Conservation (phyloP, 1,284 basidiomycete genomes). For the Sporisorium iseilematis-ciliati region DNA sequence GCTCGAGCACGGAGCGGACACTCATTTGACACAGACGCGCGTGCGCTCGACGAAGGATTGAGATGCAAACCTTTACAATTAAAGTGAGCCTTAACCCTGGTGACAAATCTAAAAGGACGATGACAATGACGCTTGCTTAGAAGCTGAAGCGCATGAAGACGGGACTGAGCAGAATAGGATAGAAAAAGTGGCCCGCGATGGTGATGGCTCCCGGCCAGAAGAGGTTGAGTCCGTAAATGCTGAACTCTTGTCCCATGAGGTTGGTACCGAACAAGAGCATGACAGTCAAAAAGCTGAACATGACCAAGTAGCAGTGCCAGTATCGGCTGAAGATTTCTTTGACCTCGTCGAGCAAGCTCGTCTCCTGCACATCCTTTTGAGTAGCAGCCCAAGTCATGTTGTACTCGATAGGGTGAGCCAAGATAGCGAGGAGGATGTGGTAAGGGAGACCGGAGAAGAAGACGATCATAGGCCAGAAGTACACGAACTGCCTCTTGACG, state of each 20-base stretch:
- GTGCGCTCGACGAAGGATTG: background rate
- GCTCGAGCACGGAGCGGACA: no score
- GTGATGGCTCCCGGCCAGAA: slow-evolving; percentile 37
- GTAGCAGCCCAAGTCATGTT: slow-evolving; percentile 79
- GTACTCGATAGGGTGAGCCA: slow-evolving; percentile 85
- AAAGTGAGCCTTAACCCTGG: background rate
- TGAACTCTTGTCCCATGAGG: slow-evolving; percentile 76
- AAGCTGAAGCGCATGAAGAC: slow-evolving; percentile 57
- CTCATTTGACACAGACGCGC: no score
- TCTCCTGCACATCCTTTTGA: slow-evolving; percentile 49
- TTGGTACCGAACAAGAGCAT: slow-evolving; percentile 75
- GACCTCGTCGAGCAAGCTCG: slow-evolving; percentile 86
- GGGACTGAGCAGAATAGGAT: slow-evolving; percentile 49
- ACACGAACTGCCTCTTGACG: slow-evolving; percentile 78
- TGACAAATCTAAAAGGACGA: slow-evolving; percentile 1
- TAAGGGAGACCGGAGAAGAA: slow-evolving; percentile 42
- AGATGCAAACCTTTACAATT: background rate
- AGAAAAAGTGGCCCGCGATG: slow-evolving; percentile 39
- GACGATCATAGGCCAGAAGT: slow-evolving; percentile 76
- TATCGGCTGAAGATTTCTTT: slow-evolving; percentile 75
- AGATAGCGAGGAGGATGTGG: slow-evolving; percentile 77
- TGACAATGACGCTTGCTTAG: slow-evolving; percentile 18
- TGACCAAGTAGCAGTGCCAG: slow-evolving; percentile 71
- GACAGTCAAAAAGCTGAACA: slow-evolving; percentile 76
- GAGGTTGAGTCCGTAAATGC: slow-evolving; percentile 64